phyloP scores from a whole-genome alignment of 2,329 filamentous ascomycete genomes.

The Colletotrichum viniferum region DNA sequence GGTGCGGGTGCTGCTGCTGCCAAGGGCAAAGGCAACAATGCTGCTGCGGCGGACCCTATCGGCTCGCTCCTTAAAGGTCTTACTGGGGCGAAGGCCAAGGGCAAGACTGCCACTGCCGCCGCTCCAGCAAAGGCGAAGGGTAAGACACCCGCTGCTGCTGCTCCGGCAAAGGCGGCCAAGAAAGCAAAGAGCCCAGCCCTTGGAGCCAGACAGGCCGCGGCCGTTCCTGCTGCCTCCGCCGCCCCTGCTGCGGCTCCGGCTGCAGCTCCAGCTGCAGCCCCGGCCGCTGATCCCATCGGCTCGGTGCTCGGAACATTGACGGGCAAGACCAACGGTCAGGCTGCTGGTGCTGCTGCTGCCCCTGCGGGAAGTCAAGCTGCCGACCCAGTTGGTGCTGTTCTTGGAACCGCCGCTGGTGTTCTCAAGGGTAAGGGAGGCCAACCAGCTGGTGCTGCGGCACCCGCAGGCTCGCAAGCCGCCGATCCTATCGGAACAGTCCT shows the following conservation, averaged over 20 bases:
- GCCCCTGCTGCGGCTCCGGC: not conserved
- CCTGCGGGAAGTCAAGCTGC: not conserved
- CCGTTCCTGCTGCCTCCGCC: not conserved
- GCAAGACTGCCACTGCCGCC: not conserved
- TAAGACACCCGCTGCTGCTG: not conserved
- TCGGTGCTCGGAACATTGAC: not conserved
- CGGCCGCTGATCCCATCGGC: not conserved
- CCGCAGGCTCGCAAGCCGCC: slow-evolving; percentile 5
- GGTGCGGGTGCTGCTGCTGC: not conserved
- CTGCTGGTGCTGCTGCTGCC: not conserved
- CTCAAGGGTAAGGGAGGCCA: slow-evolving; percentile 7
- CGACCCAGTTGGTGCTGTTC: not conserved
- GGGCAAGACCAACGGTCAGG: not conserved
- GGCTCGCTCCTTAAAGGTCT: not conserved
- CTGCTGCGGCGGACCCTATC: not conserved
- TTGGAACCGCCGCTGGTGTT: slow-evolving; percentile 2
- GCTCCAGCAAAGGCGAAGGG: not conserved
- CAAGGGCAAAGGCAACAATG: not conserved
- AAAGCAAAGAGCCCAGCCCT: not conserved
- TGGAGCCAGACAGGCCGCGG: slow-evolving; percentile 6
- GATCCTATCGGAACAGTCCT: not conserved
- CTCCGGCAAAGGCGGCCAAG: not conserved
- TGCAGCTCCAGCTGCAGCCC: not conserved
- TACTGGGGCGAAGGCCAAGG: not conserved
- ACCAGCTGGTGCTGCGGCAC: slow-evolving; percentile 11